These are phyloP conservation scores for Nannochloropsis salina DNA, from an alignment of 108 stramenopile species.

Conservation along the genomic window DNA sequence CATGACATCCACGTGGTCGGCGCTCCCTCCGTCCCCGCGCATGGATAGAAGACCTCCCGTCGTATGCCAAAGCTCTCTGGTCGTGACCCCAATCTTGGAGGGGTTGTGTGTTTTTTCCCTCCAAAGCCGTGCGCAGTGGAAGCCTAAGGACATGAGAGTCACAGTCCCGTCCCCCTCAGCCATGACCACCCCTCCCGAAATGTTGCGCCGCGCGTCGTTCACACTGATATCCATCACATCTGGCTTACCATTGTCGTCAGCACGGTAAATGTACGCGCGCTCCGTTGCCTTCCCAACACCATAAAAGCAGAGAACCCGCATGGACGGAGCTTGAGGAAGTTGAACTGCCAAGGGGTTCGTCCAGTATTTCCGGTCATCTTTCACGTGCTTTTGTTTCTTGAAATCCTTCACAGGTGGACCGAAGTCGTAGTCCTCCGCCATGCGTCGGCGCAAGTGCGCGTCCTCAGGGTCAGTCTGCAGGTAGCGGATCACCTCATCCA, in stretches of 20 bases:
- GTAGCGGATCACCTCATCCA: neutral
- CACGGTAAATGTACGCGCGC: constrained; percentile 66
- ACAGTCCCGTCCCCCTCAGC: constrained; percentile 74
- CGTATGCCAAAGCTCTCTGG: neutral
- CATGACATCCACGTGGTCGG: constrained; percentile 79
- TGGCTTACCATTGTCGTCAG: constrained; percentile 50
- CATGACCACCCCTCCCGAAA: constrained; percentile 57
- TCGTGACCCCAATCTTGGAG: constrained; percentile 16
- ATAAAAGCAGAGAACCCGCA: constrained; percentile 79
- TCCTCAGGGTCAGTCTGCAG: neutral
- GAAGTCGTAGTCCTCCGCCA: neutral
- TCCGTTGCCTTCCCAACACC: constrained; percentile 66
- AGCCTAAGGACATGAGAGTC: constrained; percentile 71
- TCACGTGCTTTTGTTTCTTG: neutral
- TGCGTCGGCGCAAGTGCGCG: neutral
- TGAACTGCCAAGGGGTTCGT: constrained; percentile 64
- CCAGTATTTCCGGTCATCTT: constrained; percentile 51
- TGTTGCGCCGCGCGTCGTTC: constrained; percentile 38
- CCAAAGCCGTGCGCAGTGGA: constrained; percentile 72
- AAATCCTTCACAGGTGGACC: neutral
- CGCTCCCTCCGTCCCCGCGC: constrained; percentile 62
- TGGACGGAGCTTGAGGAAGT: constrained; percentile 68
- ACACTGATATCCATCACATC: constrained; percentile 60
- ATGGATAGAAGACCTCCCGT: neutral
- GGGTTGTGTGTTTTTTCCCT: constrained; percentile 57